Conservation (phyloP, 805 yeast genomes). For the Yamadazyma phyllophila region DNA sequence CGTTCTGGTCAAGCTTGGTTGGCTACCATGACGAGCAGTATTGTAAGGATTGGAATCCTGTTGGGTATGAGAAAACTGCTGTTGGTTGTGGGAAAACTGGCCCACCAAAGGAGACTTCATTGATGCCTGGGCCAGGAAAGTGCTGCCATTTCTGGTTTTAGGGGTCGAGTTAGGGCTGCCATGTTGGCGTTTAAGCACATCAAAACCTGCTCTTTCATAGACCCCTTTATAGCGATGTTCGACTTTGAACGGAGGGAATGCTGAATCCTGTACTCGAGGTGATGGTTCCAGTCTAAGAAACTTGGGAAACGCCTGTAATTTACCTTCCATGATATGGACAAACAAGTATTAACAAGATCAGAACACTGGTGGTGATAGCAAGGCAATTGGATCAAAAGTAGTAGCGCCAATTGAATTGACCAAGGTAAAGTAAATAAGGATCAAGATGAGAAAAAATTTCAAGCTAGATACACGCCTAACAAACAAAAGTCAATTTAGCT, state of each 20-base stretch:
- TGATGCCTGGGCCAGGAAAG: conserved; percentile 6
- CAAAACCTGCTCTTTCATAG: conserved; percentile 82
- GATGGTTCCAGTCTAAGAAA: conserved; percentile 23
- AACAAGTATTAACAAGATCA: no score
- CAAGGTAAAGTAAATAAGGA: no score
- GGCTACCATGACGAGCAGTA: neutral
- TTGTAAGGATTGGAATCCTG: neutral
- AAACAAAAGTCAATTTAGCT: no score
- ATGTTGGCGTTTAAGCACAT: conserved; percentile 27
- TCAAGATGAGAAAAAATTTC: no score
- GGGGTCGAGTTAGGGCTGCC: conserved; percentile 8
- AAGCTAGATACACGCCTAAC: no score
- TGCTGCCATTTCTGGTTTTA: conserved; percentile 3
- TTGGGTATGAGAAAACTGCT: neutral
- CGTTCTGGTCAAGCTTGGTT: neutral
- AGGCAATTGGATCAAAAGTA: no score
- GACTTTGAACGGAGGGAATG: conserved; percentile 71
- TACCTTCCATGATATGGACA: conserved; percentile 3
- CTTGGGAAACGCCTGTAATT: conserved; percentile 15
- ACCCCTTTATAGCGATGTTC: conserved; percentile 64
- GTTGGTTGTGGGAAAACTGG: neutral
- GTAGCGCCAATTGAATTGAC: no score
- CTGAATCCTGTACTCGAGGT: conserved; percentile 37
- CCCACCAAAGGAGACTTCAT: neutral
- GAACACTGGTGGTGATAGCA: no score